These are phyloP conservation scores for Hyphopichia khmerensis DNA, from an alignment of 1,139 yeast genomes.

Conservation along the genomic window DNA sequence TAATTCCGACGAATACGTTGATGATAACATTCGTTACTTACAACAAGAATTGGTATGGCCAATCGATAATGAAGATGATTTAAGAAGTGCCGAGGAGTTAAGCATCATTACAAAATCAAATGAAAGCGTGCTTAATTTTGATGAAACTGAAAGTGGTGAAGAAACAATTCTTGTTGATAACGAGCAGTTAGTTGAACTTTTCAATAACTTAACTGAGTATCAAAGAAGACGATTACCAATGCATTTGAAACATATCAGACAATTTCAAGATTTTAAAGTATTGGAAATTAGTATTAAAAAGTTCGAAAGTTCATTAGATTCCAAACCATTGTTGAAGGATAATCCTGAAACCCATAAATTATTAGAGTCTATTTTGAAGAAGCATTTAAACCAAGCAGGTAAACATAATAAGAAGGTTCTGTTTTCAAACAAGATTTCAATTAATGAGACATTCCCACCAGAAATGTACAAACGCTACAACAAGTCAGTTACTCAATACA, in stretches of 20 bases:
- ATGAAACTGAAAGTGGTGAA: constrained; percentile 1
- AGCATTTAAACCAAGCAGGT: not conserved
- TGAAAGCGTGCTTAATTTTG: constrained; percentile 3
- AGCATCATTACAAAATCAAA: constrained; percentile 1
- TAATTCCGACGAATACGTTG: constrained; percentile 28
- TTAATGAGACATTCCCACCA: constrained; percentile 51
- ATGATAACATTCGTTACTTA: constrained; percentile 34
- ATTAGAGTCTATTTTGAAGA: constrained; percentile 7
- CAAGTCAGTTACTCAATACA: constrained; percentile 51
- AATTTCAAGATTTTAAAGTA: constrained; percentile 36
- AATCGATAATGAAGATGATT: constrained; percentile 16
- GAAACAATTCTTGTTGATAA: constrained; percentile 24
- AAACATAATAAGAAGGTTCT: constrained; percentile 24
- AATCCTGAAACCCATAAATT: not conserved
- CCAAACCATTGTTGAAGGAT: constrained; percentile 1
- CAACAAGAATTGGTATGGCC: constrained; percentile 35
- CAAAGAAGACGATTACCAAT: constrained; percentile 34
- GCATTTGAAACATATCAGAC: constrained; percentile 39
- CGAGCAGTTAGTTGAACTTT: constrained; percentile 29
- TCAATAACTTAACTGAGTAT: constrained; percentile 24
- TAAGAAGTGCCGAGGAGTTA: not conserved
- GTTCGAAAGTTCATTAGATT: constrained; percentile 25
- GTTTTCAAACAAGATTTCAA: constrained; percentile 44
- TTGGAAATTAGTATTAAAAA: constrained; percentile 32
- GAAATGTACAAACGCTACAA: constrained; percentile 51